Base-by-base conservation (phyloP, 768 basidiomycete genomes). In the Ephemerocybe angulata region DNA sequence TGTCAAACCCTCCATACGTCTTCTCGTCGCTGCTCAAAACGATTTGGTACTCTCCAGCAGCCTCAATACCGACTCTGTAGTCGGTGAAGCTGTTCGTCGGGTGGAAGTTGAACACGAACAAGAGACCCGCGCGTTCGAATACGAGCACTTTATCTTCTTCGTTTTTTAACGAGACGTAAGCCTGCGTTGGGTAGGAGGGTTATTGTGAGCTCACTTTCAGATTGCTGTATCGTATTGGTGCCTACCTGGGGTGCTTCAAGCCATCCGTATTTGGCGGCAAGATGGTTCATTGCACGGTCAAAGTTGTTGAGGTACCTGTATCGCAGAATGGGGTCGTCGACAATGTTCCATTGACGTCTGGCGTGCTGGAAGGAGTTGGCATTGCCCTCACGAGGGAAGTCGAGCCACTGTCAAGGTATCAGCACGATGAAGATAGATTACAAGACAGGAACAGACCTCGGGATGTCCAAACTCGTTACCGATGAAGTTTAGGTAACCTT, bases 401-500 rank as follows among this genome's bases (percentile, higher is more conserved):
- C 97, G 63, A 99, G 92, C 97, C 97, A 99, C 86, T 93, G 40
- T 3, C 33, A 41, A n/a, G 17, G 37, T 63, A 35, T 58, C 46
- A 49, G 52, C 13, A 30, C 8, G 38, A 8, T 13, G 19, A n/a
- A 37, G 27, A 50, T 21, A 35, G 40, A 35, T n/a, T n/a, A n/a
- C n/a, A n/a, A n/a, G n/a, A n/a, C n/a, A n/a, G 41, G 44, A 21
- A 66, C 75, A 43, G 58, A 87, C 93, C 76, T 99, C 96, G 11
- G 96, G 96, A 69, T 99, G 96, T 40, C 96, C 96, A 65, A 99
- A 99, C 66, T 99, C 96, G 60, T 98, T 98, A 29, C 93, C 94
- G 70, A 96, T 93, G 53, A 99, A 99, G 71, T 97, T 98, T 58
- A 99, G 78, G 68, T 97, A 99, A 0, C 93, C 96, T 73, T 99